Evolutionary conservation across 164 flowering plant genomes (phyloP).

Genomic region (Liriodendron chinense): DNA sequence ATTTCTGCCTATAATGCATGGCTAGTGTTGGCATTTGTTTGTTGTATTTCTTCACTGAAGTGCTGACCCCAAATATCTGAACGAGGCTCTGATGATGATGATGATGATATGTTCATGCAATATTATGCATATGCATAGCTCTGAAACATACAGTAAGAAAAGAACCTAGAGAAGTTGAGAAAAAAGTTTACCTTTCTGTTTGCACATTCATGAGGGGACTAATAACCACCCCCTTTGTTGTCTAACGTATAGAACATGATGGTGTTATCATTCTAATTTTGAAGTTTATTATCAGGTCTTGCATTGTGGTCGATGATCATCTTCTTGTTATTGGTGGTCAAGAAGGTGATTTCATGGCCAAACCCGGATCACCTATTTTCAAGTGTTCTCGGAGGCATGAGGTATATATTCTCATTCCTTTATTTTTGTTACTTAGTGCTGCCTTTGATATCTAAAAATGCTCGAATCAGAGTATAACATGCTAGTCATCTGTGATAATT

Average conservation of each 20-base stretch:
- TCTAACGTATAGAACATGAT: background rate
- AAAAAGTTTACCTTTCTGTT: background rate
- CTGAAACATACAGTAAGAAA: background rate
- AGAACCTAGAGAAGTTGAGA: background rate
- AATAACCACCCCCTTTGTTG: background rate
- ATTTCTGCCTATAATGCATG: too few species aligned
- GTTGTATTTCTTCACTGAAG: too few species aligned
- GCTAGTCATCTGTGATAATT: background rate
- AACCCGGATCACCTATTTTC: constrained; percentile 94
- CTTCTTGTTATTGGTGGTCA: constrained; percentile 90
- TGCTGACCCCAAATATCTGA: background rate
- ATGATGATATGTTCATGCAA: background rate
- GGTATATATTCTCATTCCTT: constrained; percentile 39
- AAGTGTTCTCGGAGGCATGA: constrained; percentile 92
- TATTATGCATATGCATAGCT: background rate
- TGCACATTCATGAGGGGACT: background rate
- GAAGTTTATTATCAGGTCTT: constrained; percentile 51
- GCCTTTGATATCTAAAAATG: background rate
- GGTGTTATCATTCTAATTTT: background rate
- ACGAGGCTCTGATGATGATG: background rate
- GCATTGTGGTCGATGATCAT: constrained; percentile 67
- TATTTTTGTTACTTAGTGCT: background rate
- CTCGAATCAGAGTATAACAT: background rate
- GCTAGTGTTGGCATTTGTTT: too few species aligned
- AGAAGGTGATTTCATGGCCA: constrained; percentile 98